A percentile compares a stretch with the other conserved stretches of the same genome.
These are phyloP conservation scores for Dactylonectria macrodidyma DNA, from an alignment of 2,329 filamentous ascomycete species.

Conservation along the genomic window DNA sequence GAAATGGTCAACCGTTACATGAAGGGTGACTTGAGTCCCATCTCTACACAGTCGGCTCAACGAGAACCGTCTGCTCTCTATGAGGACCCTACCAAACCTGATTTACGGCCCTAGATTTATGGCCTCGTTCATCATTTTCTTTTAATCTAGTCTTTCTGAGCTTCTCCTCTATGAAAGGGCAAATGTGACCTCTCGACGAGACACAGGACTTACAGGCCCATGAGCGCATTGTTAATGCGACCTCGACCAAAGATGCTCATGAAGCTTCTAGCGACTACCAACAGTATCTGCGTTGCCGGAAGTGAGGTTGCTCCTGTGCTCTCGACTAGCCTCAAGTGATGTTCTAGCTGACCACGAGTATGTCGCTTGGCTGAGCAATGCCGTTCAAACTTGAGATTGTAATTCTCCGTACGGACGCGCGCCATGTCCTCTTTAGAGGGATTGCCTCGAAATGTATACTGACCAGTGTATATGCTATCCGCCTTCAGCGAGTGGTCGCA, in stretches of 20 bases:
- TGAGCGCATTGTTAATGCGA: neutral
- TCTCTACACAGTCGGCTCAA: too few species aligned
- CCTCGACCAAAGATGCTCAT: neutral
- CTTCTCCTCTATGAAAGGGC: too few species aligned
- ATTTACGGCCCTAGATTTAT: too few species aligned
- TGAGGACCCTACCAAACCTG: too few species aligned
- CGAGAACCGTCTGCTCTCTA: too few species aligned
- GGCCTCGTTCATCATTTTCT: too few species aligned
- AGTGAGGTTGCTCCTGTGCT: neutral
- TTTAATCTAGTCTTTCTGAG: too few species aligned
- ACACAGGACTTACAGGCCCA: neutral
- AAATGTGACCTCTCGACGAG: neutral
- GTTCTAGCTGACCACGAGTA: neutral
- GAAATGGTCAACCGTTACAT: too few species aligned
- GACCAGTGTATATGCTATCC: neutral
- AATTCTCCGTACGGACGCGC: neutral
- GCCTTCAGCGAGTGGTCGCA: too few species aligned
- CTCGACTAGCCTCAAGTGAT: neutral
- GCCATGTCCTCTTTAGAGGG: neutral
- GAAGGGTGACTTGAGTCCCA: too few species aligned
- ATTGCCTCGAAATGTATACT: neutral
- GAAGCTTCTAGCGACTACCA: neutral
- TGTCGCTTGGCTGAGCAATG: too few species aligned
- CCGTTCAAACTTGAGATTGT: neutral
- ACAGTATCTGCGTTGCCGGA: neutral